phyloP scores from a whole-genome alignment of 148 eudicot genomes.

The Chenopodium berlandieri region DNA sequence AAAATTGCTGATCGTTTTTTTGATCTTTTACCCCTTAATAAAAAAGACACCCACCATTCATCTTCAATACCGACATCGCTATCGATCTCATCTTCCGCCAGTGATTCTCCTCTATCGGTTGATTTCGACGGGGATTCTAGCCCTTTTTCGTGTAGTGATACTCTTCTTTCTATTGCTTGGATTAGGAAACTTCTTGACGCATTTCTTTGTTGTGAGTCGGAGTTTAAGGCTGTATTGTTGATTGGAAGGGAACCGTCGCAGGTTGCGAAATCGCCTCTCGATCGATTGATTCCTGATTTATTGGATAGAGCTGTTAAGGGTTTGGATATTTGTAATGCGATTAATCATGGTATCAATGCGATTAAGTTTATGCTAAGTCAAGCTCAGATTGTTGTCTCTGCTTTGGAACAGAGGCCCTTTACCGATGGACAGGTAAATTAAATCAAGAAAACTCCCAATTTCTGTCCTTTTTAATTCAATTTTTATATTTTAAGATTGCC shows the following conservation, averaged over 20 bases:
- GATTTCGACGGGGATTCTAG: constrained; percentile 14
- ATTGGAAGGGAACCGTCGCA: constrained; percentile 66
- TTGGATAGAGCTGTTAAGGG: constrained; percentile 71
- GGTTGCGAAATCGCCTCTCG: constrained; percentile 65
- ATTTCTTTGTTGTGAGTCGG: constrained; percentile 78
- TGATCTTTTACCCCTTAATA: constrained; percentile 33
- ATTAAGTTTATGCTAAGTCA: constrained; percentile 55
- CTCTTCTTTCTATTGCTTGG: constrained; percentile 71
- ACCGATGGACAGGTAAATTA: constrained; percentile 68
- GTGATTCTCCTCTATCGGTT: neutral
- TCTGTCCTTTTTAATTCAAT: no score
- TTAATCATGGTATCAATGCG: constrained; percentile 66
- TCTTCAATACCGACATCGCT: constrained; percentile 5
- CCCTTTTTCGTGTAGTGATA: constrained; percentile 4
- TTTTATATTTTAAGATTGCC: no score
- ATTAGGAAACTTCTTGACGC: constrained; percentile 65
- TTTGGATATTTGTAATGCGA: constrained; percentile 78
- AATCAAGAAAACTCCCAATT: no score
- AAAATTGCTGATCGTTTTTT: constrained; percentile 65
- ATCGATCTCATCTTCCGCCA: neutral
- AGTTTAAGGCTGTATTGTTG: constrained; percentile 70
- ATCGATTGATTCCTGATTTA: constrained; percentile 61
- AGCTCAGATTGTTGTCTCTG: constrained; percentile 60
- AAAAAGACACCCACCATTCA: neutral
- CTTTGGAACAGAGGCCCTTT: constrained; percentile 55